Percentiles rank a stretch among this genome's conserved stretches.
Evolutionary conservation across 2,329 filamentous ascomycete species (phyloP).

Genomic region (Penicillium hesseltinei): DNA sequence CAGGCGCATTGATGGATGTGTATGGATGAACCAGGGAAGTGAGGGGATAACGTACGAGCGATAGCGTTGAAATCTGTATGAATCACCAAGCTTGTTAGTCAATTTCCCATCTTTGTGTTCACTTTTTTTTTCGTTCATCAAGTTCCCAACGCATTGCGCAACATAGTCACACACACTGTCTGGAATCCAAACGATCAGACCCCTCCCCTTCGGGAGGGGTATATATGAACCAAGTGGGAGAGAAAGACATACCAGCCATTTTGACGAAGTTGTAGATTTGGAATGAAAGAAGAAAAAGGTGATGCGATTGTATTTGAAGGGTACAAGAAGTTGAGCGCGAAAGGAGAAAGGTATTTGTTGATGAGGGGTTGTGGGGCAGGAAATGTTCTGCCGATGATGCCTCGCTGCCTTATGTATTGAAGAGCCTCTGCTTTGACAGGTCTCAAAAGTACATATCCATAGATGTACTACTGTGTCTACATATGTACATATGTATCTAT

Average conservation of each 20-base stretch:
- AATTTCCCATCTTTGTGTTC: neutral
- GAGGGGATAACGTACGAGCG: constrained; percentile 37
- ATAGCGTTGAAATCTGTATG: constrained; percentile 38
- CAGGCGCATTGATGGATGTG: constrained; percentile 6
- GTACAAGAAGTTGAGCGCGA: constrained; percentile 12
- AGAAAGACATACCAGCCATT: constrained; percentile 37
- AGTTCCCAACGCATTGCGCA: constrained; percentile 14
- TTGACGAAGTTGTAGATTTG: constrained; percentile 21
- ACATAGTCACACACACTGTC: constrained; percentile 12
- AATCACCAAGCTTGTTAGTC: constrained; percentile 14
- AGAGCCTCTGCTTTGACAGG: neutral
- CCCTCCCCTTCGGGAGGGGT: neutral
- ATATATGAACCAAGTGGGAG: neutral
- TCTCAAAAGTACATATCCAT: neutral
- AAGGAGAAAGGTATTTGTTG: constrained; percentile 25
- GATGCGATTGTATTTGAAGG: constrained; percentile 20
- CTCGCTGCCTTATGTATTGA: constrained; percentile 7
- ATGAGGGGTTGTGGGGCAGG: constrained; percentile 27
- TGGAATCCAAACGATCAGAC: constrained; percentile 14
- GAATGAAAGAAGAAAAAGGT: constrained; percentile 13
- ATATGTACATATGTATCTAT: neutral
- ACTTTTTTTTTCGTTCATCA: neutral
- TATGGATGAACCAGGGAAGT: neutral
- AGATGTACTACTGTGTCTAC: too few species aligned
- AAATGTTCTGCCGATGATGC: constrained; percentile 22